Evolutionary conservation across 1,284 basidiomycete genomes (phyloP).

Genomic region (Ceratobasidium theobromae): DNA sequence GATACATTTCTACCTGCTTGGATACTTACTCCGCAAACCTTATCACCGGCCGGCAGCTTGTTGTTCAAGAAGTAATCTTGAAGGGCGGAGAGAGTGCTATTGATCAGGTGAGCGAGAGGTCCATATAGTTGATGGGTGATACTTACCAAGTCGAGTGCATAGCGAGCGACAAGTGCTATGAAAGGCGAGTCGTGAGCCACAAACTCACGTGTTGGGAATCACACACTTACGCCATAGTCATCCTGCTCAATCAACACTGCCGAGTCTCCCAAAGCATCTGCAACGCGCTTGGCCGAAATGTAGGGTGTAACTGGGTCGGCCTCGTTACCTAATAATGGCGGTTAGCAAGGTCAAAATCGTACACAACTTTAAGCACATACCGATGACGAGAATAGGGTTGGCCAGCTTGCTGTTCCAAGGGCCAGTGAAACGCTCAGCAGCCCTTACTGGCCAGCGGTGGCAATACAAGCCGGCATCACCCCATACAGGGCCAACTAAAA

Average conservation of each 20-base stretch:
- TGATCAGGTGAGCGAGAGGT: background rate
- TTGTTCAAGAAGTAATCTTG: constrained; percentile 20
- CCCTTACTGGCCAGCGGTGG: constrained; percentile 29
- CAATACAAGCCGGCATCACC: constrained; percentile 17
- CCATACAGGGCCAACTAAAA: constrained; percentile 6
- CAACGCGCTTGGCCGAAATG: constrained; percentile 24
- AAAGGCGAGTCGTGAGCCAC: background rate
- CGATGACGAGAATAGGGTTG: constrained; percentile 33
- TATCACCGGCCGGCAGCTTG: constrained; percentile 13
- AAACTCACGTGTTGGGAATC: background rate
- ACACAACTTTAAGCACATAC: background rate
- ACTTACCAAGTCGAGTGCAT: constrained; percentile 10
- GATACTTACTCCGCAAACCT: constrained; percentile 10
- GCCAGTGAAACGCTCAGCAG: constrained; percentile 28
- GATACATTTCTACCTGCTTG: background rate
- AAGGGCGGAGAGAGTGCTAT: constrained; percentile 22
- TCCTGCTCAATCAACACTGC: constrained; percentile 31
- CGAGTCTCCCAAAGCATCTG: constrained; percentile 24
- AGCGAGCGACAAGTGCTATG: constrained; percentile 15
- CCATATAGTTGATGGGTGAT: background rate
- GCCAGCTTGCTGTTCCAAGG: constrained; percentile 28
- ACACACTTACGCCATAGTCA: constrained; percentile 23
- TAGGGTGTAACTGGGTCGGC: constrained; percentile 31
- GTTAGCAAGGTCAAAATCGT: no score
- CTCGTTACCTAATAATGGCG: background rate